These are phyloP conservation scores for Colletotrichum gigasporum DNA, from an alignment of 2,329 filamentous ascomycete species.

Conservation along the genomic window DNA sequence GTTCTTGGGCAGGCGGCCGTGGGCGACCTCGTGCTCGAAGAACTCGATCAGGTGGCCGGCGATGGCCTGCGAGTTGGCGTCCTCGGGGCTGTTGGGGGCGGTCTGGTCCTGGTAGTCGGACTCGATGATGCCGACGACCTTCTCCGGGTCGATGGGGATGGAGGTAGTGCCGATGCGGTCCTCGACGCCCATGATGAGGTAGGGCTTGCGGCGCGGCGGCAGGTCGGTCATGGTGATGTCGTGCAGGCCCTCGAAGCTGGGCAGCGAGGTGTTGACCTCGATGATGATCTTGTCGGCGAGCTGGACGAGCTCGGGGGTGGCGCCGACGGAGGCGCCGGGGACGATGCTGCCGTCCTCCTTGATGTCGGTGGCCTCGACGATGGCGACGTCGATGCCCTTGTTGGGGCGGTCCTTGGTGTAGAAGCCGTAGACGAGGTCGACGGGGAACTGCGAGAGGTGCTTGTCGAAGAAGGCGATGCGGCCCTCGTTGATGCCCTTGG, in stretches of 20 bases:
- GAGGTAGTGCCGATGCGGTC: conserved; percentile 86
- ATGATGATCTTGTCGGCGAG: conserved; percentile 93
- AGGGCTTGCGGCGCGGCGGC: conserved; percentile 83
- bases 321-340: conserved; percentile 85
- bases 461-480: conserved; percentile 94
- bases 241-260: conserved; percentile 87
- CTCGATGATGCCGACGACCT: conserved; percentile 85
- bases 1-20: conserved; percentile 79
- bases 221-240: conserved; percentile 91
- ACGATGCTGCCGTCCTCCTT: conserved; percentile 90
- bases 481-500: conserved; percentile 89
- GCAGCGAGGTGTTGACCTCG: conserved; percentile 88
- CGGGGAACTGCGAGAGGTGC: conserved; percentile 91
- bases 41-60: conserved; percentile 82
- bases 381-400: conserved; percentile 81
- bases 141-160: conserved; percentile 85
- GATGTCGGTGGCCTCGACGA: conserved; percentile 88
- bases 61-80: conserved; percentile 77
- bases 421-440: conserved; percentile 85
- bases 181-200: conserved; percentile 85
- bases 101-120: conserved; percentile 84
- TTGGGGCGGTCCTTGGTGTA: conserved; percentile 83
- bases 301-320: conserved; percentile 85
- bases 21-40: conserved; percentile 84
- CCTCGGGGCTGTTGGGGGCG: conserved; percentile 78